Evolutionary conservation across 2,329 filamentous ascomycete genomes (phyloP), one percentile per base, ranked within the genome.

Genomic region (Epichloe baconii): DNA sequence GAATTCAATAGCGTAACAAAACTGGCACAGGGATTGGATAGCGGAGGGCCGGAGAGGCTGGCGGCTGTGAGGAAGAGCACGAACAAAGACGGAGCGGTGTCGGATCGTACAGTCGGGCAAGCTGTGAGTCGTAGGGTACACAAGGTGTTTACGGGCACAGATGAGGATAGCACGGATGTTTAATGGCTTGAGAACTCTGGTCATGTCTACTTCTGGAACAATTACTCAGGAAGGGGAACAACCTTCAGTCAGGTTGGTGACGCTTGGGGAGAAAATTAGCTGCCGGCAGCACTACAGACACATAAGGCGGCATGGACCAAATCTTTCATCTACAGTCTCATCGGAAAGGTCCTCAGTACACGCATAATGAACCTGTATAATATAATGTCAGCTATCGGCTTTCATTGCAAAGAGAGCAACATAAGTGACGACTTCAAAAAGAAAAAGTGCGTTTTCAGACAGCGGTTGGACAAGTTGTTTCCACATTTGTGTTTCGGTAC

Each of bases 381-480:
- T 46, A 12, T 37, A 14, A n/a, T 53, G 38, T 48, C 48, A 54
- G 53, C 38, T 34, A 34, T 14, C 15, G 11, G 15, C 41, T 19
- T 42, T 35, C 21, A 21, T 26, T 26, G 38, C 26, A n/a, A 36
- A n/a, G 7, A 0, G 5, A 31, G 17, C 8, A 47, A 10, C 3
- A 3, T 4, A 40, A 36, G 11, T 7, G 7, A 19, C 3, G 17
- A 37, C 15, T 31, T 42, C 36, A 52, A 48, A 14, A 45, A 23
- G 45, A 21, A 52, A 17, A 44, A 51, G 45, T 31, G 47, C 45
- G 21, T 51, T 52, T 52, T 86, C 83, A 87, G 83, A 87, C 81
- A 88, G 84, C 83, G 85, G 83, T 88, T 88, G 84, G 80, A 82
- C 80, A 79, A 80, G 71, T 70, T 72, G 65, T 73, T 76, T 86